Evolutionary conservation across 148 eudicot genomes (phyloP).

Genomic region (Oxyria digyna): DNA sequence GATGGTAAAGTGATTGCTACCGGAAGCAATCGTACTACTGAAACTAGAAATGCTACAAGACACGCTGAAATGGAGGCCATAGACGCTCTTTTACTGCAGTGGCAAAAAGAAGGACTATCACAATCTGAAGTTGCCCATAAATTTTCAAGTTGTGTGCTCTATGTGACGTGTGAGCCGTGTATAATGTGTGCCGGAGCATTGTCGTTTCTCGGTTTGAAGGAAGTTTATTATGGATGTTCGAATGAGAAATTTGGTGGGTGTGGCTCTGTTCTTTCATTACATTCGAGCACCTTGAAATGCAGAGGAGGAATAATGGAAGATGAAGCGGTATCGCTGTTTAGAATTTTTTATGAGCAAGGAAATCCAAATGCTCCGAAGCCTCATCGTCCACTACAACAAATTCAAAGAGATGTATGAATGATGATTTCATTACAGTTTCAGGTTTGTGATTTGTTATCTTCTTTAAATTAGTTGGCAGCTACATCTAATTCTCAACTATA

Average conservation of each 20-base stretch:
- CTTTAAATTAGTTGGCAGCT: too few relatives aligned
- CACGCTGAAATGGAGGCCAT: slow-evolving; percentile 93
- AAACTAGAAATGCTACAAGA: slow-evolving; percentile 78
- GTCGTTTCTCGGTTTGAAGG: slow-evolving; percentile 69
- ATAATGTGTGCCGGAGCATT: slow-evolving; percentile 95
- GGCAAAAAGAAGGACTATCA: slow-evolving; percentile 50
- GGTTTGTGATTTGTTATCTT: too few relatives aligned
- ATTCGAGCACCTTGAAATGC: slow-evolving; percentile 49
- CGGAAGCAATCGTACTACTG: slow-evolving; percentile 72
- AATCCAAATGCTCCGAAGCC: slow-evolving; percentile 90
- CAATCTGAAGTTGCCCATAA: slow-evolving; percentile 36
- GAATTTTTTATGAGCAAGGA: slow-evolving; percentile 75
- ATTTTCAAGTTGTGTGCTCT: slow-evolving; percentile 54
- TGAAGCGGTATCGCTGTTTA: slow-evolving; percentile 63
- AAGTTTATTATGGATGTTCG: slow-evolving; percentile 75
- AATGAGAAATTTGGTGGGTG: slow-evolving; percentile 95
- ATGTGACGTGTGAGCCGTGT: slow-evolving; percentile 96
- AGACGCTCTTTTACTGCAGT: slow-evolving; percentile 50
- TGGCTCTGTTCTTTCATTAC: slow-evolving; percentile 79
- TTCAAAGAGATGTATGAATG: too few relatives aligned
- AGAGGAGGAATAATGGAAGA: slow-evolving; percentile 73
- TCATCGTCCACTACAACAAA: slow-evolving; percentile 53
- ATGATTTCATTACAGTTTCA: too few relatives aligned
- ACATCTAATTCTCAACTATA: too few relatives aligned
- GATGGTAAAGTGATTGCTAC: slow-evolving; percentile 42